Evolutionary conservation across 2,329 filamentous ascomycete species (phyloP), one percentile per base, ranked within the genome.

Genomic region (Chrysoporthe cubensis): DNA sequence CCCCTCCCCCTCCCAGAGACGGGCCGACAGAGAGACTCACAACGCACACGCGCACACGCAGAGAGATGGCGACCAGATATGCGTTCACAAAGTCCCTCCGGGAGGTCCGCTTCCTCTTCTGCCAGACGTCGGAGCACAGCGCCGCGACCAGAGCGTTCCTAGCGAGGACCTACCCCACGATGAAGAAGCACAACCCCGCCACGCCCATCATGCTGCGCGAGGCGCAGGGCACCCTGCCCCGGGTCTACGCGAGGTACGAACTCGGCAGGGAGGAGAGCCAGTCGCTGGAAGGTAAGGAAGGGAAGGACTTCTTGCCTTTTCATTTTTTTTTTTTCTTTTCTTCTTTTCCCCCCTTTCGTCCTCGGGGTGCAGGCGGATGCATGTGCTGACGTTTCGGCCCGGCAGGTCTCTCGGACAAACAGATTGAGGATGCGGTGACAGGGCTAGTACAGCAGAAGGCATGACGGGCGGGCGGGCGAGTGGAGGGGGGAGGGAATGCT

Each of bases 181-280:
- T 99, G 95, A 99, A 99, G 89, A 96, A 97, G 86, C 92, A 95
- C 87, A 99, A 99, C 84, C 96, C 96, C 67, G 85, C 92, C 80
- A 94, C 88, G 61, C 96, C 96, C 65, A 98, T 99, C 81, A 85
- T 99, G 85, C 90, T 99, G 76, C 92, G 96, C 78, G 96, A 98
- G 85, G 96, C 95, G 64, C 84, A 88, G 74, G 93, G 92, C 76
- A 93, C 92, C 65, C 84, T 91, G 78, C 95, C 96, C 72, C 91
- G 89, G 80, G 88, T 99, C 71, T 98, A 91, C 81, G 94, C 95
- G 74, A 87, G 96, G 89, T 99, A 96, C 79, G 85, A 87, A 52
- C 82, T 86, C 66, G 87, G 87, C 70, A 80, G 81, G 73, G 87
- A 89, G 79, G 86, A 83, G 78, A 83, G 82, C 75, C 80, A 85